These are phyloP conservation scores for Papilionanthe hybrid DNA, from an alignment of 116 monocot genomes.

Conservation along the genomic window DNA sequence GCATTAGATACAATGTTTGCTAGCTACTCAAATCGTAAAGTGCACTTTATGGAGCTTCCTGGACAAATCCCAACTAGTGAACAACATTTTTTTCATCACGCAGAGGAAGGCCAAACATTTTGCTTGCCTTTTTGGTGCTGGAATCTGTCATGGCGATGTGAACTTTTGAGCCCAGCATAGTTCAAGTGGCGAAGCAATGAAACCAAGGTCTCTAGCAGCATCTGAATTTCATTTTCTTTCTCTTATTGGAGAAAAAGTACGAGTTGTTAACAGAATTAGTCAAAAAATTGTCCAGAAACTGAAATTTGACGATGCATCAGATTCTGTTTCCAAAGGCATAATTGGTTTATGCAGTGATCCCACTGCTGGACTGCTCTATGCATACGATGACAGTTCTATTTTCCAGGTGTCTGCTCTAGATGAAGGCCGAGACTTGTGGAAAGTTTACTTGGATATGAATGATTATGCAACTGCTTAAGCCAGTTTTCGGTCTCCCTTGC, in stretches of 20 bases:
- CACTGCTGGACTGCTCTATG: constrained; percentile 85
- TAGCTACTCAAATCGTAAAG: no score
- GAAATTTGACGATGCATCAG: constrained; percentile 78
- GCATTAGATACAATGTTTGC: no score
- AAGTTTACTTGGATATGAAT: no score
- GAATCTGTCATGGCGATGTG: no score
- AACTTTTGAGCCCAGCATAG: no score
- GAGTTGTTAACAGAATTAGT: constrained; percentile 94
- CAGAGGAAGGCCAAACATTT: no score
- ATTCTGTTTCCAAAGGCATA: constrained; percentile 74
- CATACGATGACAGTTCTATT: constrained; percentile 92
- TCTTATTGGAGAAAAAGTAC: constrained; percentile 58
- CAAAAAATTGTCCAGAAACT: constrained; percentile 82
- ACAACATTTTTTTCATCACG: no score
- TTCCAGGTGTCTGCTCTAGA: constrained; percentile 90
- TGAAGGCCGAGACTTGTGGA: constrained; percentile 98
- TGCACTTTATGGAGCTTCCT: no score
- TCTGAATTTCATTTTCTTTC: constrained; percentile 97
- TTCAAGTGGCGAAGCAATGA: constrained; percentile 53
- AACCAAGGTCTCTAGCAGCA: constrained; percentile 81
- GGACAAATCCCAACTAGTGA: no score
- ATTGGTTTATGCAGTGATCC: constrained; percentile 94
- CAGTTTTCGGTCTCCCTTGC: constrained; percentile 70
- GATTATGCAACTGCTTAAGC: constrained; percentile 85
- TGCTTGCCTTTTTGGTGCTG: no score